A percentile compares a stretch with the other conserved stretches of the same genome.
Evolutionary conservation across 768 basidiomycete species (phyloP).

Genomic region (Boletus vermiculosoides): DNA sequence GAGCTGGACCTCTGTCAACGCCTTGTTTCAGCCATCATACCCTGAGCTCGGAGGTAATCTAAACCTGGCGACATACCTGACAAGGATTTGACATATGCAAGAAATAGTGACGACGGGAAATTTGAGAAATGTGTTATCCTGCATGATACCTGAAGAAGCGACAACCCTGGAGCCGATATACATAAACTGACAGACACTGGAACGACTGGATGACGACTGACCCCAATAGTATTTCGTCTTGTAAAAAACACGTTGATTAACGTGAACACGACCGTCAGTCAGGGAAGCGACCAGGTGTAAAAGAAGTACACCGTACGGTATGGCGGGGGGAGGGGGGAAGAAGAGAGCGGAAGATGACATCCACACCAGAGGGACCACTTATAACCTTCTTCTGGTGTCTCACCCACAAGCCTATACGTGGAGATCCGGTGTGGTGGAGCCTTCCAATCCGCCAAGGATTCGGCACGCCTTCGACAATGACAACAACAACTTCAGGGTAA

Average conservation of each 20-base stretch:
- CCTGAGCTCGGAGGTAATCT: not conserved
- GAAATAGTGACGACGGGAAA: not conserved
- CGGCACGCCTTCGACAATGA: not conserved
- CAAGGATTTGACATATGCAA: too few species aligned
- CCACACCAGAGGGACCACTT: not conserved
- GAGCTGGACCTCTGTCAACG: not conserved
- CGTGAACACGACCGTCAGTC: not conserved
- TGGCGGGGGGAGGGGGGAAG: not conserved
- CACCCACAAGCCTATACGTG: not conserved
- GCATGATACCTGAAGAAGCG: too few species aligned
- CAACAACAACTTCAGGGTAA: too few species aligned
- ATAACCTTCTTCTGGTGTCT: not conserved
- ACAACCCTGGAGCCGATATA: too few species aligned
- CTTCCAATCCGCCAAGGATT: not conserved
- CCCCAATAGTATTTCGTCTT: not conserved
- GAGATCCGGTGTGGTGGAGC: not conserved
- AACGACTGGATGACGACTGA: not conserved
- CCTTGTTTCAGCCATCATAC: not conserved
- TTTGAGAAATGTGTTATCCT: not conserved
- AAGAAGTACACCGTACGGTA: not conserved
- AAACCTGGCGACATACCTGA: not conserved
- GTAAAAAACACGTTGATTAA: not conserved
- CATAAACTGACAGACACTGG: not conserved
- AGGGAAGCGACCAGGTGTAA: too few species aligned
- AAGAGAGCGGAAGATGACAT: not conserved